Evolutionary conservation across 345 rosid species (phyloP), one percentile per base, ranked within the genome.

Genomic region (Lepidium africanum): DNA sequence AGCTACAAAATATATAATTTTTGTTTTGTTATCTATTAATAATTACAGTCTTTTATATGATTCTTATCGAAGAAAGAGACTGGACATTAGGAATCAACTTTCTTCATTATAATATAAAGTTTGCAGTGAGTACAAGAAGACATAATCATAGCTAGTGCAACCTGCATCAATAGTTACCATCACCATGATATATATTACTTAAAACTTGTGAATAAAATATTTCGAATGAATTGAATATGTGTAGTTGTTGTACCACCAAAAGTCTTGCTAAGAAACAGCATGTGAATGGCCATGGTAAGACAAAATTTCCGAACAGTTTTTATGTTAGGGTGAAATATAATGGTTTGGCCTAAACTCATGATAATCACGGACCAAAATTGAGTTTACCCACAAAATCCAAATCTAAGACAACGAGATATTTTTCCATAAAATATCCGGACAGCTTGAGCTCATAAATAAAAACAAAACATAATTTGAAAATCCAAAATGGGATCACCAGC

Each of bases 71-170:
- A 35, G 37, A 63, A 63, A 27, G 10, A 71, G 57, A 71, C 9
- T 46, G 42, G 25, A 63, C 58, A 39, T 38, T 55, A 55, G 32
- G 32, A 65, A 65, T 39, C 65, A 72, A 56, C 17, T 72, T 32
- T 69, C 46, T 50, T 57, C 65, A 39, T n/a, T 63, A 63, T 43
- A 37, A 36, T 46, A 9, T 65, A 17, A 38, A 27, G 64, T 45
- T 55, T 56, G 10, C 35, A 37, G 27, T 25, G 15, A 63, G 45
- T 72, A 71, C 51, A 64, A 57, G 66, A 72, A 57, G 66, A 65
- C 66, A 33, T 57, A 39, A 56, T 72, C 76, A 72, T 55, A 64
- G 41, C 50, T 63, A 63, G 27, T 6, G 19, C 39, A 52, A 70
- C 75, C 62, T 60, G 53, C 73, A 48, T 47, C 65, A 37, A 57